phyloP scores from a whole-genome alignment of 2,329 filamentous ascomycete genomes.

The Hypoxylon sp. region DNA sequence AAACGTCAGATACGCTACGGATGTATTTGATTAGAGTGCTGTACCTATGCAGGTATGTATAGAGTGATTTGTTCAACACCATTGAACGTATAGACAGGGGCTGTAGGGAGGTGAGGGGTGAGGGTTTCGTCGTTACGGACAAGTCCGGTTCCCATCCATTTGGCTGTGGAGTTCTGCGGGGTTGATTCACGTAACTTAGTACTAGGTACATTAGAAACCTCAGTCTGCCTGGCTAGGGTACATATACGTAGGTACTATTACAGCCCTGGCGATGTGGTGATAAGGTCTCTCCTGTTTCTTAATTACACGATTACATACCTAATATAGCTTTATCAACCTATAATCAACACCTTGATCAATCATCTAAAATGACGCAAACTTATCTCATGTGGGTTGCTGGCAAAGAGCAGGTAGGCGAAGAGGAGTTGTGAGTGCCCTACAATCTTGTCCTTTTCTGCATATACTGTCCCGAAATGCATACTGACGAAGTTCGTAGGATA shows the following conservation, averaged over 20 bases:
- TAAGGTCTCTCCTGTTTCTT: no score
- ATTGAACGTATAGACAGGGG: no score
- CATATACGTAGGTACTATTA: no score
- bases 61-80: no score
- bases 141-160: no score
- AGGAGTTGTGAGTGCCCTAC: slow-evolving; percentile 61
- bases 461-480: neutral
- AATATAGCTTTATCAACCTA: neutral
- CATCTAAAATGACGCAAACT: slow-evolving; percentile 37
- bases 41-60: neutral
- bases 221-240: no score
- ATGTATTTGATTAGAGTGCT: slow-evolving; percentile 34
- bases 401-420: slow-evolving; percentile 58
- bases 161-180: no score
- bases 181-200: no score
- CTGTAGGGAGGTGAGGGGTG: no score
- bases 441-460: slow-evolving; percentile 17
- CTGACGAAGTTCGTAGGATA: slow-evolving; percentile 59
- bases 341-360: neutral
- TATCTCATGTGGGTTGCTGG: slow-evolving; percentile 61
- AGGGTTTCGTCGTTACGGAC: no score
- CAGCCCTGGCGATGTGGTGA: no score
- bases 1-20: slow-evolving; percentile 37
- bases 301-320: neutral
- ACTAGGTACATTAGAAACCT: no score